A percentile compares a stretch with the other conserved stretches of the same genome.
Evolutionary conservation across 768 basidiomycete genomes (phyloP).

Genomic region (Russula sp.): DNA sequence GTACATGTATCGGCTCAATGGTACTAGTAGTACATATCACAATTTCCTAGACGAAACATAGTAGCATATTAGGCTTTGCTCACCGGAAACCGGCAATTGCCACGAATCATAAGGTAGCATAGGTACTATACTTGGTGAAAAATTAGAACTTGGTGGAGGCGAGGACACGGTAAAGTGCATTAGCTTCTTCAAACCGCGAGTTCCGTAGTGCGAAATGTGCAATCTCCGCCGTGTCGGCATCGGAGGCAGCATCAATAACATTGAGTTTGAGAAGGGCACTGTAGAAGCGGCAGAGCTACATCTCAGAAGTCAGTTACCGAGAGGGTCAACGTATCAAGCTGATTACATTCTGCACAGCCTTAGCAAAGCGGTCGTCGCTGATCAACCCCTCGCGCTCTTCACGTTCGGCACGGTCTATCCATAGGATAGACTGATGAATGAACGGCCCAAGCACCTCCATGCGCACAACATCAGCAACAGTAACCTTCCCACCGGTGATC

Average conservation of each 20-base stretch:
- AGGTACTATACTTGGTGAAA: neutral
- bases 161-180: conserved; percentile 58
- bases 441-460: conserved; percentile 63
- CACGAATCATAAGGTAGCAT: conserved; percentile 4
- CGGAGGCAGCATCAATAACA: conserved; percentile 56
- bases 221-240: conserved; percentile 71
- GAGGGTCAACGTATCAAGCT: neutral
- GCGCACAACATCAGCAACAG: conserved; percentile 57
- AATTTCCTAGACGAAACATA: conserved; percentile 1
- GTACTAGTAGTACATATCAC: neutral
- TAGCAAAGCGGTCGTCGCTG: conserved; percentile 66
- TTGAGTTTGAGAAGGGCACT: conserved; percentile 56
- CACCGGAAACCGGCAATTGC: neutral
- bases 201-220: conserved; percentile 66
- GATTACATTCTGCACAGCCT: conserved; percentile 64
- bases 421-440: conserved; percentile 59
- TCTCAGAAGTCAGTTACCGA: neutral
- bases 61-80: neutral
- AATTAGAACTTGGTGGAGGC: conserved; percentile 35
- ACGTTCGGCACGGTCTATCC: conserved; percentile 62
- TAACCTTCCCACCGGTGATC: conserved; percentile 41
- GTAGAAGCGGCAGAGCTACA: conserved; percentile 71
- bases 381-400: conserved; percentile 61
- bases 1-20: conserved; percentile 3
- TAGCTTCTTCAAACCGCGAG: conserved; percentile 72